These are phyloP conservation scores for Hysterangium stoloniferum DNA, from an alignment of 768 basidiomycete genomes.

Conservation along the genomic window DNA sequence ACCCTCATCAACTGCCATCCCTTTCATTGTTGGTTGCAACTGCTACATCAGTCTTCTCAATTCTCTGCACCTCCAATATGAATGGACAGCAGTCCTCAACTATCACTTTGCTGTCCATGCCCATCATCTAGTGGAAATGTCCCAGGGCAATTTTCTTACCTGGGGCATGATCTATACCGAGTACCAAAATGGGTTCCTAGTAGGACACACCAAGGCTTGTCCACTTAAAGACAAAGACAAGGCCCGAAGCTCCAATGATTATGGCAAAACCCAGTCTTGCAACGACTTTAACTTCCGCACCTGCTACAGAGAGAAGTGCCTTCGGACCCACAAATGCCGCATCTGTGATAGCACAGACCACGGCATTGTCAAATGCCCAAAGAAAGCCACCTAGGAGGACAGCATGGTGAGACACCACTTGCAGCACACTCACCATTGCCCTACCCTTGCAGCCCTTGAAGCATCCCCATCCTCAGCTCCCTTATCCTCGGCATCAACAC, in stretches of 20 bases:
- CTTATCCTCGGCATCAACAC: background rate
- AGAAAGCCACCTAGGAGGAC: background rate
- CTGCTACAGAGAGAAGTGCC: too few relatives aligned
- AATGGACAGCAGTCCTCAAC: background rate
- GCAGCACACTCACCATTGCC: background rate
- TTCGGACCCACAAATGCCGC: background rate
- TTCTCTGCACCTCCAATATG: background rate
- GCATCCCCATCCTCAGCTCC: background rate
- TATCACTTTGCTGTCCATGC: background rate
- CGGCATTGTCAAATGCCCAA: background rate
- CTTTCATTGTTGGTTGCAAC: background rate
- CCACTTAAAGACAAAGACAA: background rate
- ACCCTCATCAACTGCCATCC: background rate
- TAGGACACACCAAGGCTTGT: background rate
- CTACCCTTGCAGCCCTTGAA: background rate
- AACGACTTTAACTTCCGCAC: conserved; percentile 1
- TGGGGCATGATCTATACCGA: background rate
- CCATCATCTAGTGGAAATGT: background rate
- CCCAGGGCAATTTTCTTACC: background rate
- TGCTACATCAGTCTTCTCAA: background rate
- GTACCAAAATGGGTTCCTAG: background rate
- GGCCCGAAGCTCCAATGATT: background rate
- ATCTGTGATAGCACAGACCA: background rate
- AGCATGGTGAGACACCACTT: background rate
- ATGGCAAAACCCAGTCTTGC: background rate